Percentiles rank a stretch among this genome's conserved stretches.
Evolutionary conservation across 768 basidiomycete genomes (phyloP).

Genomic region (Trametes cubensis): DNA sequence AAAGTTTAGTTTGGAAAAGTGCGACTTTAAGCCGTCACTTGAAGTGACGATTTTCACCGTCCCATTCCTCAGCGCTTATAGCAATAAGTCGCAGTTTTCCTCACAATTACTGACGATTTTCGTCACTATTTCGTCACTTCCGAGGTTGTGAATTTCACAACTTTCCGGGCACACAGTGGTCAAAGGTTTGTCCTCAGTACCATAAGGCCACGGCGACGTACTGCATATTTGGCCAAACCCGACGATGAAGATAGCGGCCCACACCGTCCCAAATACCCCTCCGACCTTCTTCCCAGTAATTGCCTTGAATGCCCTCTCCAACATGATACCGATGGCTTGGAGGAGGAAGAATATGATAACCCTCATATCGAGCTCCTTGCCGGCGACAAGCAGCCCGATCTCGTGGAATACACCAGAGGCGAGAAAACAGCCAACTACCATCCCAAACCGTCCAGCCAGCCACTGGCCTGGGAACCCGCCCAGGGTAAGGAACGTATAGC

Average conservation of each 20-base stretch:
- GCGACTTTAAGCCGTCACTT: no score
- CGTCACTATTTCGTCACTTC: no score
- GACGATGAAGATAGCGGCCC: conserved; percentile 71
- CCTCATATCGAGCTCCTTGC: conserved; percentile 56
- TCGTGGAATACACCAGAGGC: conserved; percentile 81
- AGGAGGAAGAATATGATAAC: conserved; percentile 65
- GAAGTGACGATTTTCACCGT: no score
- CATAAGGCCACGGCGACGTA: neutral
- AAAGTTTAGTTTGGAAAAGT: no score
- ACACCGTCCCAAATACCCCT: conserved; percentile 61
- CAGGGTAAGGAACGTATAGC: conserved; percentile 69
- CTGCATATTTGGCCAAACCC: conserved; percentile 55
- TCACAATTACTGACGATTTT: no score
- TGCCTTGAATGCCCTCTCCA: conserved; percentile 63
- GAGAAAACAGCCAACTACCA: conserved; percentile 72
- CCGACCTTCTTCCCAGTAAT: conserved; percentile 61
- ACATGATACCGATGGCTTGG: conserved; percentile 65
- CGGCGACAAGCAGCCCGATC: conserved; percentile 63
- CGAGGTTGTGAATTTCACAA: no score
- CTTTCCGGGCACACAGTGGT: no score
- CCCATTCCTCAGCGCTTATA: no score
- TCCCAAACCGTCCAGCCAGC: conserved; percentile 61
- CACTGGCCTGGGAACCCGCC: conserved; percentile 64
- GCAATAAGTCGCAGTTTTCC: no score
- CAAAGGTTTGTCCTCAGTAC: no score